A percentile compares a stretch with the other conserved stretches of the same genome.
These are phyloP conservation scores for Alternaria burnsii DNA, from an alignment of 2,329 filamentous ascomycete genomes.

Conservation along the genomic window DNA sequence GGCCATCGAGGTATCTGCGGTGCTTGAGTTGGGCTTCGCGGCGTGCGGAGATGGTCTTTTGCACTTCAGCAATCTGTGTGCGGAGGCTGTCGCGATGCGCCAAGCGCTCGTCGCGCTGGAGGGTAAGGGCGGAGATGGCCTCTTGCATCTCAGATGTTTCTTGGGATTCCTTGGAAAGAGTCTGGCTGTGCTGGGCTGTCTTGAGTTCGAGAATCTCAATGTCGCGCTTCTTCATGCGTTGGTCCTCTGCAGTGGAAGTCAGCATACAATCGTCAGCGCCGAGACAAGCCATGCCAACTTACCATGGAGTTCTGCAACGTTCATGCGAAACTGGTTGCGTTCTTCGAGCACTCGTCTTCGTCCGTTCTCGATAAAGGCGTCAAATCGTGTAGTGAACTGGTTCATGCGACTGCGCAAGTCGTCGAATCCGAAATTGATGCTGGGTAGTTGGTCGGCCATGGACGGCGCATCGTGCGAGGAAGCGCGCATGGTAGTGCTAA, in stretches of 20 bases:
- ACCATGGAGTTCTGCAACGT: conserved; percentile 90
- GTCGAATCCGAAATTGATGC: conserved; percentile 94
- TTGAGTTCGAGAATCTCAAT: conserved; percentile 84
- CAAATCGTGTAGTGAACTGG: conserved; percentile 88
- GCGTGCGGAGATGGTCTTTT: conserved; percentile 73
- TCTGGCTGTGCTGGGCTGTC: conserved; percentile 74
- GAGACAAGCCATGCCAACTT: conserved; percentile 33
- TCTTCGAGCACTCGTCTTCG: conserved; percentile 90
- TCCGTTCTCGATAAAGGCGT: conserved; percentile 91
- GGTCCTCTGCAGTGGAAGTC: conserved; percentile 71
- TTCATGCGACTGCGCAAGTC: conserved; percentile 94
- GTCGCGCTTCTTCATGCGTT: conserved; percentile 86
- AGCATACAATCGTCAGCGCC: background rate
- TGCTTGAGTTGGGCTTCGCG: conserved; percentile 77
- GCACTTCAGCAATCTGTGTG: conserved; percentile 68
- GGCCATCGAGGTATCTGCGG: conserved; percentile 78
- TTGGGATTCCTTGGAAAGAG: conserved; percentile 76
- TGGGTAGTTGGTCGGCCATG: conserved; percentile 81
- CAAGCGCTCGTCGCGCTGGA: conserved; percentile 64
- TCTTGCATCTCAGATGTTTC: conserved; percentile 73
- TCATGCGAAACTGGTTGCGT: conserved; percentile 91
- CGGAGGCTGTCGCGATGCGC: conserved; percentile 64
- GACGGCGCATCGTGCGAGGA: conserved; percentile 68
- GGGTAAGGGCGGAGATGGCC: conserved; percentile 64
- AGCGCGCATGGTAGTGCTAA: conserved; percentile 71